Evolutionary conservation across 2,329 filamentous ascomycete species (phyloP), one percentile per base, ranked within the genome.

Genomic region (Penicillium frequentans): DNA sequence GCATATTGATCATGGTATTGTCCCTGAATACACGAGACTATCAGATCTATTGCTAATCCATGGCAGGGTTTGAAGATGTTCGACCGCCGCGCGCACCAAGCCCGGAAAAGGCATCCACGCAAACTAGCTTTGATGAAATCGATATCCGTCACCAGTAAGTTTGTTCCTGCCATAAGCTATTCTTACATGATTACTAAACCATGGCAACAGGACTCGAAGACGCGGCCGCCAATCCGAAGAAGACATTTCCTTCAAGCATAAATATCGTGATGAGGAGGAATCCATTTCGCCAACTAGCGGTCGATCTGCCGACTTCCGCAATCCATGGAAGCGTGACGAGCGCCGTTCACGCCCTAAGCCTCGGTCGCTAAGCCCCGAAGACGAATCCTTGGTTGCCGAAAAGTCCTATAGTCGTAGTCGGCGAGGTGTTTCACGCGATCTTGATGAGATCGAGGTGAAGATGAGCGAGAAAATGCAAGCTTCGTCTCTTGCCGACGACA

Each of bases 1-100:
- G 56, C 90, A 93, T 69, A 89, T 96, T 65, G 90, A 96, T 69
- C 91, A 96, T 75, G 92, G 90, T 91, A 63, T 53, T 64, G 8
- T n/a, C 75, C 8, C 37, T 21, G 11, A 26, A 33, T n/a, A n/a
- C 3, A 16, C 5, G 13, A 6, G 2, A n/a, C 9, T 8, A 3
- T 26, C 7, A 10, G 35, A 31, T 2, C 4, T n/a, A 16, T 21
- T 5, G 43, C 55, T 64, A 43, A 60, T 45, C 21, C 27, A 31
- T 16, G 42, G n/a, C 47, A 74, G 72, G 67, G 21, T 73, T 61
- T 44, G 64, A 68, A 37, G 49, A 51, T 13, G 42, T 47, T 29
- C 68, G 67, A 31, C 62, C 66, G 31, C 68, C 70, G 24, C 70
- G 62, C 31, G 64, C 64, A 49, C 68, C 69, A 11, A 67, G 62